Base-by-base conservation (phyloP, 1,284 basidiomycete genomes). In the Cutaneotrichosporon daszewskae region DNA sequence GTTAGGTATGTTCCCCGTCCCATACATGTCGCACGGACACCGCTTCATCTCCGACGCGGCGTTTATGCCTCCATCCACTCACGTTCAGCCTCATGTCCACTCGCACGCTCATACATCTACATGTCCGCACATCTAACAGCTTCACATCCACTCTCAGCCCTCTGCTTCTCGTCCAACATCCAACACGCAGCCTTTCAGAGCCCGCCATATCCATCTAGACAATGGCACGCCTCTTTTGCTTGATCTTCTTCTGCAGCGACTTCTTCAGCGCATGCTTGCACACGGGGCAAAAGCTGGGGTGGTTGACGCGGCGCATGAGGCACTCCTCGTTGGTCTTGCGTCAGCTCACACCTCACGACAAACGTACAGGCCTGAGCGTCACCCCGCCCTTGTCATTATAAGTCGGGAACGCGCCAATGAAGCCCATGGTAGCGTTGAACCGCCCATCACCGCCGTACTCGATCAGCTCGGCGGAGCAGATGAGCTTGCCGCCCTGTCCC, bases 321-420 rank as follows among this genome's bases (percentile, higher is more conserved):
- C 87, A 89, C 59, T 80, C 83, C 56, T 87, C 83, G 57, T 88
- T 87, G 3, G 85, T 88, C 27, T 68, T 41, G 14, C 20, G 26
- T 38, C 25, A 43, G 37, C 32, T 7, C 13, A 13, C 24, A 10
- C 16, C 22, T 40, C 29, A 32, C 28, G 17, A 17, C 10, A 18
- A n/a, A 58, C 61, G 48, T 23, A 64, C 61, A 10, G 69, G 68
- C 23, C 68, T 48, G 3, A 71, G 52, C 6, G 62, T 64, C 20
- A 66, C 42, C 2, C 31, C 37, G 4, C 66, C 64, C 28, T 64
- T 45, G 18, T 57, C 53, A 3, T 49, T 45, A 40, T 56, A 86
- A 76, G 86, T 88, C 6, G 84, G 85, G 64, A 80, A 89, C 12
- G 84, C 74, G 37, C 84, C 77, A 51, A 87, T 81, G 57, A 81